Conservation (phyloP, 208 protist species). For the Naegleria fowleri region DNA sequence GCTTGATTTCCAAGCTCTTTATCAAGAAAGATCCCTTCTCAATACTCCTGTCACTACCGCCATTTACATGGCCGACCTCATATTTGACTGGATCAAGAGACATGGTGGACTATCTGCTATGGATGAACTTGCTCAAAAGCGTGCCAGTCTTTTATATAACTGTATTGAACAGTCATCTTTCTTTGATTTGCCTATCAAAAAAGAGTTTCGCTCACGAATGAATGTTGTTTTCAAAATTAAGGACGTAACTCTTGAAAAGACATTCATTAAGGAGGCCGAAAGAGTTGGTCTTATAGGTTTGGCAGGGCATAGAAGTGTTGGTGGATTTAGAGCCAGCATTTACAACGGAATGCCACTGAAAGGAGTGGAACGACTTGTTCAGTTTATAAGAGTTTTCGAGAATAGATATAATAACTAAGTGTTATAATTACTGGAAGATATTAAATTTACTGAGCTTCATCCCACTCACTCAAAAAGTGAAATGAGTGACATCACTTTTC, state of each 20-base stretch:
- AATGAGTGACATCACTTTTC: too few relatives aligned
- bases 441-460: too few relatives aligned
- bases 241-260: conserved; percentile 42
- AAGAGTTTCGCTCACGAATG: conserved; percentile 55
- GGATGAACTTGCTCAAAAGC: conserved; percentile 37
- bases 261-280: conserved; percentile 55
- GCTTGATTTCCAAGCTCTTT: conserved; percentile 20
- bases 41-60: conserved; percentile 60
- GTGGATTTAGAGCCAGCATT: conserved; percentile 60
- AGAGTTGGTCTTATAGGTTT: conserved; percentile 48
- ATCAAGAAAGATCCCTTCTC: conserved; percentile 47
- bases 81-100: conserved; percentile 60
- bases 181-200: conserved; percentile 34
- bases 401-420: conserved; percentile 17
- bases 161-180: conserved; percentile 49
- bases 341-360: conserved; percentile 63
- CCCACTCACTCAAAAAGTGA: too few relatives aligned
- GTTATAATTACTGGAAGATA: too few relatives aligned
- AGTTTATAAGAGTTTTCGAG: conserved; percentile 60
- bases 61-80: conserved; percentile 62
- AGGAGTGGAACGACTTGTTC: conserved; percentile 42
- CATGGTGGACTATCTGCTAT: conserved; percentile 47
- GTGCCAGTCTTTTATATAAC: conserved; percentile 52
- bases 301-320: conserved; percentile 66
- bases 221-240: conserved; percentile 59